Percentiles rank a stretch among this genome's conserved stretches.
These are phyloP conservation scores for Amphirosellinia nigrospora DNA, from an alignment of 495 filamentous ascomycete genomes.

Conservation along the genomic window DNA sequence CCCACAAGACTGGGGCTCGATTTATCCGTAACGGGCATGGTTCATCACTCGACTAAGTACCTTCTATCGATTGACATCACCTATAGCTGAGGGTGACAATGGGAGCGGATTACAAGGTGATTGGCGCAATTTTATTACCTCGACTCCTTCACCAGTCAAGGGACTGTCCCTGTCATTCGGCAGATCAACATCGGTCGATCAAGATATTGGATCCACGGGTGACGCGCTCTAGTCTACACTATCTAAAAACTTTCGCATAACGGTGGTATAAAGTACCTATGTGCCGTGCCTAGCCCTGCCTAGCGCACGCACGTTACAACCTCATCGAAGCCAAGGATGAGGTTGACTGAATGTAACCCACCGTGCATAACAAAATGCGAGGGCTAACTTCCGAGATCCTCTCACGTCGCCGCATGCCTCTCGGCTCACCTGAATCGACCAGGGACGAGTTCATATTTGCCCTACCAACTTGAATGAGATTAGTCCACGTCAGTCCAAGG, in stretches of 20 bases:
- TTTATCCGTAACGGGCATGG: constrained; percentile 22
- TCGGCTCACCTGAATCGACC: constrained; percentile 29
- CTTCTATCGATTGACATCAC: constrained; percentile 27
- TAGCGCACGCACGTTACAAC: constrained; percentile 22
- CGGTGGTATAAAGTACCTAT: constrained; percentile 5
- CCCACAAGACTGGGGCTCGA: constrained; percentile 13
- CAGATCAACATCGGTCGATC: constrained; percentile 26
- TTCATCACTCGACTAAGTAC: constrained; percentile 13
- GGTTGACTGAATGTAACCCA: constrained; percentile 24
- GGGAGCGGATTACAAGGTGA: constrained; percentile 18
- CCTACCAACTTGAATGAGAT: constrained; percentile 18
- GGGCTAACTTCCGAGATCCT: constrained; percentile 26
- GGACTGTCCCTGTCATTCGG: constrained; percentile 23
- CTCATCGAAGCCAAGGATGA: constrained; percentile 21
- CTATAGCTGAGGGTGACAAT: constrained; percentile 11
- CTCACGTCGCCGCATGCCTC: constrained; percentile 26
- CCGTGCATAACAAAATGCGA: constrained; percentile 19
- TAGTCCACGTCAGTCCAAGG: constrained; percentile 29
- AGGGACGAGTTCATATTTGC: constrained; percentile 25
- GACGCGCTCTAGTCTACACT: constrained; percentile 10
- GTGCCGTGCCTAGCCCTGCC: constrained; percentile 24
- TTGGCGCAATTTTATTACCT: constrained; percentile 16
- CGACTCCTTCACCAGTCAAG: constrained; percentile 14
- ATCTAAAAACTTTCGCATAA: constrained; percentile 1
- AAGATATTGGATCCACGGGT: constrained; percentile 20